Evolutionary conservation across 2,329 filamentous ascomycete species (phyloP), one percentile per base, ranked within the genome.

Genomic region (Trichothecium roseum): DNA sequence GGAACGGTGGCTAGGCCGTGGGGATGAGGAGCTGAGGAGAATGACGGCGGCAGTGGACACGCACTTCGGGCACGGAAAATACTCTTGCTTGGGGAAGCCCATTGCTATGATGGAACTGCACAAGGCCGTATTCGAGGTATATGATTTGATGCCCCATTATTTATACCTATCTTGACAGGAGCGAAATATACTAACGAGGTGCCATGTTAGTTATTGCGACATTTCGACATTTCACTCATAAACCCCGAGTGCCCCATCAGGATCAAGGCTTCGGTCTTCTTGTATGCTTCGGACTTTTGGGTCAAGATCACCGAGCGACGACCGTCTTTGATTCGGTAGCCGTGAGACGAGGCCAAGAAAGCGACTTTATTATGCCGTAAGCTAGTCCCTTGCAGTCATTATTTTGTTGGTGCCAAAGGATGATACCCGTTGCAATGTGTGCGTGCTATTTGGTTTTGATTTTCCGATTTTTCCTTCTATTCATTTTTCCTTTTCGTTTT

Each of bases 1-100:
- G 0, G 72, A 74, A 51, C 48, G 72, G 28, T 77, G 72, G 72
- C 43, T 75, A n/a, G n/a, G n/a, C n/a, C 5, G 56, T 61, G 17
- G 53, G 1, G 46, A 51, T 1, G 43, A 42, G 2, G 52, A 56
- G 22, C 39, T 58, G 9, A 51, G 39, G 14, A 45, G 41, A 2
- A 66, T 66, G 55, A 45, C 51, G 5, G 45, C 48, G 1, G 60
- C 56, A 0, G 37, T 62, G 14, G 66, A 68, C 20, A 51, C 62
- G 2, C 50, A 63, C 10, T 71, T 70, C 39, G 63, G 65, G 1
- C 51, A 57, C n/a, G 66, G 67, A 1, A 57, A 56, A 22, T 66
- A 56, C 28, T 48, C 52, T 26, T 70, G 68, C 36, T 42, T 70
- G 1, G 68, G 68, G 0, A 65, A 61, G 45, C 49, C 57, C 1